A percentile compares a stretch with the other conserved stretches of the same genome.
phyloP scores from a whole-genome alignment of 176 grass and related monocot species.

The Dendrocalamus sinicus region DNA sequence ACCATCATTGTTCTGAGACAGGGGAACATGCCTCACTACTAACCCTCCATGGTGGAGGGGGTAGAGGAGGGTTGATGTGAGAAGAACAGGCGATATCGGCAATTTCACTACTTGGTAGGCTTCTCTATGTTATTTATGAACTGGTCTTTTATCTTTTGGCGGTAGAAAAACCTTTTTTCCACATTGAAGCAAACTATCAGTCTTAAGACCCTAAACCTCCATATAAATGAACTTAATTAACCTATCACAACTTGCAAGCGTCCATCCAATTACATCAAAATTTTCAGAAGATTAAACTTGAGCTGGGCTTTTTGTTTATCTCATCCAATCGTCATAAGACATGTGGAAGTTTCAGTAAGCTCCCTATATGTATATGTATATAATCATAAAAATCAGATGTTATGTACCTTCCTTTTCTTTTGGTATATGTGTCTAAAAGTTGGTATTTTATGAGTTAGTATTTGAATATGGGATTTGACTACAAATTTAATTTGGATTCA shows the following conservation, averaged over 20 bases:
- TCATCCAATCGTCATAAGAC: not conserved
- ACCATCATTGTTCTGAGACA: constrained; percentile 81
- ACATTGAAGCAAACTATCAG: constrained; percentile 7
- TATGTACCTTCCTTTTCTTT: not conserved
- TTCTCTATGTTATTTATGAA: constrained; percentile 60
- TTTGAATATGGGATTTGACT: too few relatives aligned
- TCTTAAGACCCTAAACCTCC: constrained; percentile 24
- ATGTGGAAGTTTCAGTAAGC: constrained; percentile 22
- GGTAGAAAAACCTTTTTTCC: constrained; percentile 21
- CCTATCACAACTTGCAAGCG: not conserved
- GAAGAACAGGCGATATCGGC: constrained; percentile 71
- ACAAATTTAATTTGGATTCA: too few relatives aligned
- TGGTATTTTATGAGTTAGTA: not conserved
- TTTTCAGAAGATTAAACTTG: not conserved
- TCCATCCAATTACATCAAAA: constrained; percentile 22
- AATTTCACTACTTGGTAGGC: constrained; percentile 71
- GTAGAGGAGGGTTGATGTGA: constrained; percentile 82
- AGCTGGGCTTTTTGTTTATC: constrained; percentile 1
- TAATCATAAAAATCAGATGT: not conserved
- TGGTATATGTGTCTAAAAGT: not conserved
- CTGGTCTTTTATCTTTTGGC: constrained; percentile 53
- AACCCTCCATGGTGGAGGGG: constrained; percentile 59
- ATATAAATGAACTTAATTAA: constrained; percentile 33
- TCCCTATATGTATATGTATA: constrained; percentile 31
- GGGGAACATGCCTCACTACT: constrained; percentile 81